Evolutionary conservation across 768 basidiomycete species (phyloP).

Genomic region (Suillus tomentosus): DNA sequence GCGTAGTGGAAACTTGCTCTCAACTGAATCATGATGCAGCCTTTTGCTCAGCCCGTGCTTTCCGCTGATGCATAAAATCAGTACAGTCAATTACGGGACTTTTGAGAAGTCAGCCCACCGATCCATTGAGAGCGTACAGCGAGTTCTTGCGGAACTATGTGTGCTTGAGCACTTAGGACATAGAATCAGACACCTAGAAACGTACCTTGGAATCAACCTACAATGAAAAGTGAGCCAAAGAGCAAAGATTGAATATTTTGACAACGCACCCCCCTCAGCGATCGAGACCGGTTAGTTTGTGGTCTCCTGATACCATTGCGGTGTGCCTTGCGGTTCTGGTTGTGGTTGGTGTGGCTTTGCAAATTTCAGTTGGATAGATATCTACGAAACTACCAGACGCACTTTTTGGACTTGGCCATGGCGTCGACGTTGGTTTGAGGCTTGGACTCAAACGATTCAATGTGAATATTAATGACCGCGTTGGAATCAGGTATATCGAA

Average conservation of each 20-base stretch:
- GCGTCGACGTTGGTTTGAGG: slow-evolving; percentile 23
- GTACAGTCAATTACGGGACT: background rate
- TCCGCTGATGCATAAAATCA: slow-evolving; percentile 46
- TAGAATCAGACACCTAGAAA: slow-evolving; percentile 5
- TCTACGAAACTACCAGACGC: slow-evolving; percentile 27
- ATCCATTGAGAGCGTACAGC: slow-evolving; percentile 69
- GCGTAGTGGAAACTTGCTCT: background rate
- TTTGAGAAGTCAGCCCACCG: slow-evolving; percentile 48
- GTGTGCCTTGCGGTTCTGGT: slow-evolving; percentile 97
- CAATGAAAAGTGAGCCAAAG: slow-evolving; percentile 13
- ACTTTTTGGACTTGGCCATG: slow-evolving; percentile 99
- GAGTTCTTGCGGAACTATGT: slow-evolving; percentile 84
- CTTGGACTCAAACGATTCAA: slow-evolving; percentile 10
- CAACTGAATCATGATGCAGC: slow-evolving; percentile 34
- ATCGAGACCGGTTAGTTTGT: slow-evolving; percentile 69
- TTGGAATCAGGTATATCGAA: slow-evolving; percentile 10
- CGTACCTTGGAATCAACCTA: slow-evolving; percentile 83
- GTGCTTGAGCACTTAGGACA: slow-evolving; percentile 8
- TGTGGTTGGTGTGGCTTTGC: slow-evolving; percentile 87
- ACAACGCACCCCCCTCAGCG: slow-evolving; percentile 85
- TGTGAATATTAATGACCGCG: background rate
- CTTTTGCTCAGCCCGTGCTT: slow-evolving; percentile 66
- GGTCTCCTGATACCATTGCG: slow-evolving; percentile 95
- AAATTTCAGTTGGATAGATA: slow-evolving; percentile 18
- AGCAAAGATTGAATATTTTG: slow-evolving; percentile 11